Percentiles rank a stretch among this genome's conserved stretches.
These are phyloP conservation scores for Pseudomonodictys pantanalensis DNA, from an alignment of 495 filamentous ascomycete species.

Conservation along the genomic window DNA sequence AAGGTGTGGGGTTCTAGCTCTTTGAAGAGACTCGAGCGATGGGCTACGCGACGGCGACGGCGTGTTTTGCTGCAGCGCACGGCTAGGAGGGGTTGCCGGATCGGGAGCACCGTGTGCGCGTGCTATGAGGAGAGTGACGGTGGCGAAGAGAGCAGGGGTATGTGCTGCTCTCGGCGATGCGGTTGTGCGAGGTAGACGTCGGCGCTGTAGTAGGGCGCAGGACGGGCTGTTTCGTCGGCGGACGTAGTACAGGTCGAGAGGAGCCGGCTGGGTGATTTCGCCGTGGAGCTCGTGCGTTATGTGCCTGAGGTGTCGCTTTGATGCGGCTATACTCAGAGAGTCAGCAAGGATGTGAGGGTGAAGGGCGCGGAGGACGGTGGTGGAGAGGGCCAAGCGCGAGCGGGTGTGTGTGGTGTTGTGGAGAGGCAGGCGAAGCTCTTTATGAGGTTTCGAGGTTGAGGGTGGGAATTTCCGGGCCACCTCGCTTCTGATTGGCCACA, in stretches of 20 bases:
- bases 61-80: background rate
- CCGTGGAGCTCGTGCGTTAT: background rate
- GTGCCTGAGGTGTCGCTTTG: background rate
- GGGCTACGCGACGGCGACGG: constrained; percentile 19
- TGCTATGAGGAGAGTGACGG: background rate
- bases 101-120: background rate
- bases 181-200: background rate
- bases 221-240: background rate
- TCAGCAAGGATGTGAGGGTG: background rate
- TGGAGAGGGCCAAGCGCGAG: background rate
- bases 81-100: constrained; percentile 1
- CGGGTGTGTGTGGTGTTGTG: constrained; percentile 6
- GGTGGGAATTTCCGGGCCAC: background rate
- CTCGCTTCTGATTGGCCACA: constrained; percentile 15
- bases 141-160: background rate
- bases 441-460: constrained; percentile 10
- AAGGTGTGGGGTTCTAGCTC: background rate
- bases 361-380: background rate
- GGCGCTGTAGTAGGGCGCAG: background rate
- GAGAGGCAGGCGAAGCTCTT: constrained; percentile 12
- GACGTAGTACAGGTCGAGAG: background rate
- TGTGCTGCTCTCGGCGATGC: background rate
- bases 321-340: background rate
- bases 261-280: constrained; percentile 10
- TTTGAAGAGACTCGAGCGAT: background rate